Conservation (phyloP, 139 green algal species). For the Tetradesmus lagerheimii region DNA sequence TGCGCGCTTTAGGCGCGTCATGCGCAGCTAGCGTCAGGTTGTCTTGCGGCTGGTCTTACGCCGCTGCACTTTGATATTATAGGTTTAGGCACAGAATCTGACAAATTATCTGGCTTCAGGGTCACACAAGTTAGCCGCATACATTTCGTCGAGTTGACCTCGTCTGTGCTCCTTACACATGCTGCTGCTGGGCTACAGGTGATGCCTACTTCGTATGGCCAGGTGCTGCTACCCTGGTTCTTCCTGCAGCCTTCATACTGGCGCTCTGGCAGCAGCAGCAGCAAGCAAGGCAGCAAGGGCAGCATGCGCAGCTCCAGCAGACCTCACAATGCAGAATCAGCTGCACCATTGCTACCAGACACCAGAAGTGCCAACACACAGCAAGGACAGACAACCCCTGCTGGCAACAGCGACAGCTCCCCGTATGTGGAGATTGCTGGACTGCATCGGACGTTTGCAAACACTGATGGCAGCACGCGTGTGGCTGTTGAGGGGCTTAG, state of each 20-base stretch:
- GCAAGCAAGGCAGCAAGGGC: not conserved
- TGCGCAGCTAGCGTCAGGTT: no score
- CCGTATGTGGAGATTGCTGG: not conserved
- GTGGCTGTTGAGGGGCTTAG: slow-evolving; percentile 78
- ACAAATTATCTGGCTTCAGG: no score
- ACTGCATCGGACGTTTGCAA: not conserved
- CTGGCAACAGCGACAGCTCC: not conserved
- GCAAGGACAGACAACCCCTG: not conserved
- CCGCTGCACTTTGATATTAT: no score
- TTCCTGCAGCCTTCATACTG: slow-evolving; percentile 50
- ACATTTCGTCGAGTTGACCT: no score
- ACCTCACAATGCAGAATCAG: not conserved
- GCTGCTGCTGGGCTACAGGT: slow-evolving; percentile 34
- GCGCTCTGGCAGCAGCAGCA: not conserved
- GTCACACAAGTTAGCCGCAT: no score
- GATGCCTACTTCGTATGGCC: slow-evolving; percentile 48
- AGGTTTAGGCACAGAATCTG: no score
- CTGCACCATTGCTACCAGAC: not conserved
- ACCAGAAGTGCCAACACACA: no score
- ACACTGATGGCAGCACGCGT: not conserved
- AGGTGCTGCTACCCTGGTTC: slow-evolving; percentile 59
- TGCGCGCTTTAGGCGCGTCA: slow-evolving; percentile 7
- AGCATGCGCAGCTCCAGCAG: not conserved
- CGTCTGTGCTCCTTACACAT: no score
- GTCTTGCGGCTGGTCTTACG: not conserved